Base-by-base conservation (phyloP, 148 eudicot genomes). In the Heliosperma pusillum region DNA sequence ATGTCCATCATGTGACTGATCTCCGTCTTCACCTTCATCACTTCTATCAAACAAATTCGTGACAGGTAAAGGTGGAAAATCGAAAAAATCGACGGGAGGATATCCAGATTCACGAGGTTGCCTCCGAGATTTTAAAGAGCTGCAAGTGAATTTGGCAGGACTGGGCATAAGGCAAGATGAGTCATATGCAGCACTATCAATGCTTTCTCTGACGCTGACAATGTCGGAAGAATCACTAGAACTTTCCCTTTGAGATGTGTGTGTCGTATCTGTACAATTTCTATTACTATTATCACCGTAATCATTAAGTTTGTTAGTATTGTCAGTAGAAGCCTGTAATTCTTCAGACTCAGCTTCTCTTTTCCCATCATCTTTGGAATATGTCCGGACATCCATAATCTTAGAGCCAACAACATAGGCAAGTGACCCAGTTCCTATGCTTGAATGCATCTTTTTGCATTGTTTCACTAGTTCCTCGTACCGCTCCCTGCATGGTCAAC, bases 361-460 rank as follows among this genome's bases (percentile, higher is more conserved):
- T 82, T 70, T 84, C 42, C 78, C 86, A 44, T 83, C 86, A 40
- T 87, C 92, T 83, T 80, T 89, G 56, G 93, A 85, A 77, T 85
- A 89, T 30, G 88, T 86, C 82, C 98, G 84, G 87, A 88, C 86
- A 82, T 94, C 98, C 98, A 94, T 91, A 76, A 94, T 92, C 82
- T 94, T 94, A 69, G 97, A 89, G 64, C 98, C 98, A 77, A 91
- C 93, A 67, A 85, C 88, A 83, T 88, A 91, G 74, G 98, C 98
- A 79, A 94, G 91, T 47, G 92, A 82, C 62, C 98, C 98, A 22
- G 98, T 94, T 65, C 98, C 98, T 69, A 94, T 83, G 86, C 98
- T 94, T 61, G 98, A 87, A 85, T 94, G 97, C 98, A 94, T 94
- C 83, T 77, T 77, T 83, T 91, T 91, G 79, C 98, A 94, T 78